Evolutionary conservation across 768 basidiomycete genomes (phyloP).

Genomic region (Ephemerocybe angulata): DNA sequence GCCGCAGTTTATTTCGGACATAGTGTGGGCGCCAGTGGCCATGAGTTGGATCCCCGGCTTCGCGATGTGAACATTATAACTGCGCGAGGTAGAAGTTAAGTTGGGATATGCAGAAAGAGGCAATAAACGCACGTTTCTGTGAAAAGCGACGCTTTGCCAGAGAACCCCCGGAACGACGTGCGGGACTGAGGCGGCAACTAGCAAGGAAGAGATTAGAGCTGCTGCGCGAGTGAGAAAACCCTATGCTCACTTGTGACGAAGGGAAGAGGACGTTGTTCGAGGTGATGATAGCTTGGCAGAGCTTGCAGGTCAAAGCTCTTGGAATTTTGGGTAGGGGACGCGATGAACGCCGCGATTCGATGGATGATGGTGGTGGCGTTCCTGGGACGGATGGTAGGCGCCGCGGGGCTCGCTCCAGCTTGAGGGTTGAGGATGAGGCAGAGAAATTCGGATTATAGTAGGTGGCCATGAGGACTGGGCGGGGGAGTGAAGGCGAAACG

Average conservation of each 20-base stretch:
- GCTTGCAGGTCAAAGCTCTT: slow-evolving; percentile 41
- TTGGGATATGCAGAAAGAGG: slow-evolving; percentile 1
- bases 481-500: background rate
- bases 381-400: slow-evolving; percentile 16
- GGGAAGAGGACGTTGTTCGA: slow-evolving; percentile 42
- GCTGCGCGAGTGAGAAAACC: background rate
- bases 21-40: slow-evolving; percentile 60
- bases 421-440: slow-evolving; percentile 7
- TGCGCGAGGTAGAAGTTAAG: slow-evolving; percentile 17
- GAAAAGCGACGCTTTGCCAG: slow-evolving; percentile 57
- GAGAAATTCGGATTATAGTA: slow-evolving; percentile 7
- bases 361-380: slow-evolving; percentile 10
- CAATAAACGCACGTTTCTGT: slow-evolving; percentile 45
- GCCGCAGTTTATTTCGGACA: slow-evolving; percentile 52
- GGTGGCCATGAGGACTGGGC: background rate
- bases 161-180: slow-evolving; percentile 52
- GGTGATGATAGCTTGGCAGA: slow-evolving; percentile 43
- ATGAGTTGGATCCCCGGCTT: slow-evolving; percentile 53
- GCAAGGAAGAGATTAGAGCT: background rate
- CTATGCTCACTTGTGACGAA: slow-evolving; percentile 10
- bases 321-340: slow-evolving; percentile 51
- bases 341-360: slow-evolving; percentile 25
- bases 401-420: slow-evolving; percentile 7
- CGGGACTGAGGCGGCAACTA: slow-evolving; percentile 45
- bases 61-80: slow-evolving; percentile 45